Evolutionary conservation across 371 early-diverging fungal species (phyloP).

Genomic region (Actinomucor elegans): DNA sequence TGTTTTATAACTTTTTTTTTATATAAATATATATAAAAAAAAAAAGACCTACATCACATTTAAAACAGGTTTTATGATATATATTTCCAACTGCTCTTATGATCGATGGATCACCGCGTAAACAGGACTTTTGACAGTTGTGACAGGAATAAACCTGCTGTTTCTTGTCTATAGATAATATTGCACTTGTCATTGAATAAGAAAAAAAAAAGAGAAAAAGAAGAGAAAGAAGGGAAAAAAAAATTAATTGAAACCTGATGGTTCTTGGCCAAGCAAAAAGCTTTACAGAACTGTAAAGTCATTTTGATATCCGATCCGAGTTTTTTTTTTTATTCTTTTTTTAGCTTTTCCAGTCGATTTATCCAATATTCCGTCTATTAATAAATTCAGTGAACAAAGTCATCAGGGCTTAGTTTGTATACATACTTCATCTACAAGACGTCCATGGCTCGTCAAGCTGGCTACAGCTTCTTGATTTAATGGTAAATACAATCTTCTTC

Average conservation of each 20-base stretch:
- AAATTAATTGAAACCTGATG: no score
- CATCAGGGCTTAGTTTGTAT: background rate
- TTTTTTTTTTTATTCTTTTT: background rate
- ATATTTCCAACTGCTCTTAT: constrained; percentile 17
- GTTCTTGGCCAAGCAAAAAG: no score
- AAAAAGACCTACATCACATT: constrained; percentile 22
- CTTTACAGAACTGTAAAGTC: no score
- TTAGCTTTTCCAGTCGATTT: background rate
- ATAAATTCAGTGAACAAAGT: background rate
- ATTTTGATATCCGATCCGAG: no score
- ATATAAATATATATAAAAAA: no score
- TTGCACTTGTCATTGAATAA: background rate
- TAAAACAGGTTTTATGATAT: constrained; percentile 29
- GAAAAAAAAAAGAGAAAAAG: constrained; percentile 1
- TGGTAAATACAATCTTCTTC: constrained; percentile 13
- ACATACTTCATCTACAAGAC: constrained; percentile 14
- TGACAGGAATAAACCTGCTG: constrained; percentile 5
- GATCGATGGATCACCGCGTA: constrained; percentile 16
- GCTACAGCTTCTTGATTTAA: constrained; percentile 8
- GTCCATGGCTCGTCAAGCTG: background rate
- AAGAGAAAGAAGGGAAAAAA: background rate
- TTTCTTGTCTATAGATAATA: no score
- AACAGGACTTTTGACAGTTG: constrained; percentile 14
- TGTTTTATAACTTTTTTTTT: no score
- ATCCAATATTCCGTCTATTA: constrained; percentile 12